Conservation (phyloP, 345 rosid species). For the Cochlearia excelsa region DNA sequence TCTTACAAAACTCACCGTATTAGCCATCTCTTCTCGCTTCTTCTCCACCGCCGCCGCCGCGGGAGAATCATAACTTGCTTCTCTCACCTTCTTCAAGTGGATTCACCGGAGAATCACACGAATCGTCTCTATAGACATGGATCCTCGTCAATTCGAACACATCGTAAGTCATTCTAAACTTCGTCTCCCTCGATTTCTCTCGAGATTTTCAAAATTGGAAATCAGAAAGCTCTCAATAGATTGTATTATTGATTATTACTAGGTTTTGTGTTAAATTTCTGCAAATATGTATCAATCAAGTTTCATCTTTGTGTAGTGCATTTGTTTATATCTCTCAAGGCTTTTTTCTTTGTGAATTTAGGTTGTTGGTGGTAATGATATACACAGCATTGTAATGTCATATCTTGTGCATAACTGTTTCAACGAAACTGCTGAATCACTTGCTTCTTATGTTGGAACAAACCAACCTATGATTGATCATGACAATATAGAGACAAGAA, state of each 20-base stretch:
- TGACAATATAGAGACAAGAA: slow-evolving; percentile 77
- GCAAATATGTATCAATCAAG: background rate
- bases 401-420: slow-evolving; percentile 92
- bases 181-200: background rate
- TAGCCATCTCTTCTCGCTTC: background rate
- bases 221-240: slow-evolving; percentile 1
- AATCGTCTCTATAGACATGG: slow-evolving; percentile 52
- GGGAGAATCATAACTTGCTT: background rate
- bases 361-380: slow-evolving; percentile 63
- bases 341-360: slow-evolving; percentile 30
- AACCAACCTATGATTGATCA: slow-evolving; percentile 62
- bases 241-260: slow-evolving; percentile 5
- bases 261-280: background rate
- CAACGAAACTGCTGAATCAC: slow-evolving; percentile 78
- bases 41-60: slow-evolving; percentile 3
- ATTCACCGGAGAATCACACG: slow-evolving; percentile 18
- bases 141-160: slow-evolving; percentile 82
- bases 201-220: slow-evolving; percentile 1
- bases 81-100: background rate
- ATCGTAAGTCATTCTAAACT: slow-evolving; percentile 47
- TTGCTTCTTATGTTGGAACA: slow-evolving; percentile 57
- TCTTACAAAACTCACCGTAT: slow-evolving; percentile 15
- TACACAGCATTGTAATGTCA: slow-evolving; percentile 67
- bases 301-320: slow-evolving; percentile 4
- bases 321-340: slow-evolving; percentile 3